Evolutionary conservation across 768 basidiomycete species (phyloP).

Genomic region (Cyclocybe cylindracea): DNA sequence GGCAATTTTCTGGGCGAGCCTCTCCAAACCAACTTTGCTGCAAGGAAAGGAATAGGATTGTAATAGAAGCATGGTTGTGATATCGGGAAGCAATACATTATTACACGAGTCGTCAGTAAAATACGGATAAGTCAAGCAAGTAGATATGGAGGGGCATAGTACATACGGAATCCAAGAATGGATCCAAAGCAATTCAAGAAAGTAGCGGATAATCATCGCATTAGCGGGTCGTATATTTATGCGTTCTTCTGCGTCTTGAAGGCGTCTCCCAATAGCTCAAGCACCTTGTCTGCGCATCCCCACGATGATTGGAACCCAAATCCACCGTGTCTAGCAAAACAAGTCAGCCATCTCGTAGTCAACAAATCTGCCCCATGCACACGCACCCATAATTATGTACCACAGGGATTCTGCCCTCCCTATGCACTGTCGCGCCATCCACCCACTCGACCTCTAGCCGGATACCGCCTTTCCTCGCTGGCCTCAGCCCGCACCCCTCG

Average conservation of each 20-base stretch:
- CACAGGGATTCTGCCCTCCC: conserved; percentile 18
- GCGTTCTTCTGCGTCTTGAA: not conserved
- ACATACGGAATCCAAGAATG: too few species aligned
- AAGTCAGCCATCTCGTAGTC: not conserved
- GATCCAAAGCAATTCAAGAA: too few species aligned
- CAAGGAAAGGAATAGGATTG: too few species aligned
- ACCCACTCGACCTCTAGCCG: conserved; percentile 37
- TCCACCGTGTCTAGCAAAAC: conserved; percentile 53
- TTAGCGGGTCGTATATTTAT: too few species aligned
- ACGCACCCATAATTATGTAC: conserved; percentile 55
- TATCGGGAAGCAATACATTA: too few species aligned
- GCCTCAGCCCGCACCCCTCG: conserved; percentile 64
- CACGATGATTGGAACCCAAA: conserved; percentile 69
- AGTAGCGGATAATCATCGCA: too few species aligned
- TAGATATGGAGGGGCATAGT: too few species aligned
- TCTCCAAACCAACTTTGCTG: too few species aligned
- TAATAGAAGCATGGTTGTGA: too few species aligned
- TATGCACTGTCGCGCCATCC: conserved; percentile 11
- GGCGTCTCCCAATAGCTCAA: conserved; percentile 20
- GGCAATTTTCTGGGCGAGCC: too few species aligned
- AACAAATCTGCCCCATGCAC: not conserved
- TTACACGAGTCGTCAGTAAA: too few species aligned
- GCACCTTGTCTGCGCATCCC: conserved; percentile 57
- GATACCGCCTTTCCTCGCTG: conserved; percentile 67
- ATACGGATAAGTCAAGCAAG: too few species aligned